phyloP scores from a whole-genome alignment of 2,329 filamentous ascomycete genomes.

The Xylaria sp. region DNA sequence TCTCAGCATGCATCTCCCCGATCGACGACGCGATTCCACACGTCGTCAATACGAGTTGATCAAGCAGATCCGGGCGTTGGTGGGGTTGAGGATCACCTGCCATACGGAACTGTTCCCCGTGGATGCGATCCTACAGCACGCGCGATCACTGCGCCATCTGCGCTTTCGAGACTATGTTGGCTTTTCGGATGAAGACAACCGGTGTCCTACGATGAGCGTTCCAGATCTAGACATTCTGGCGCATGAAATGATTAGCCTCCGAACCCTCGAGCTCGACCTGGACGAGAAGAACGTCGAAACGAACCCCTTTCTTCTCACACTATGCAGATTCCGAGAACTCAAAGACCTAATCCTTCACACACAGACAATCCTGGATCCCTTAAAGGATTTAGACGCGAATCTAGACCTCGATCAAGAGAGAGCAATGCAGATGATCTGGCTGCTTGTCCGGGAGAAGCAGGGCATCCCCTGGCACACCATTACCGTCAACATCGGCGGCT shows the following conservation, averaged over 20 bases:
- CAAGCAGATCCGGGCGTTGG: constrained; percentile 35
- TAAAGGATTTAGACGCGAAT: constrained; percentile 18
- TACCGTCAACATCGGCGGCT: constrained; percentile 45
- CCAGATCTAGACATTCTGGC: constrained; percentile 34
- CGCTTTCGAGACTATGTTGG: constrained; percentile 43
- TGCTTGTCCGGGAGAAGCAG: constrained; percentile 32
- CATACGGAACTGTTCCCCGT: constrained; percentile 38
- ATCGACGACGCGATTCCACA: constrained; percentile 38
- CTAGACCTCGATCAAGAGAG: constrained; percentile 37
- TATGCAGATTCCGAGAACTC: constrained; percentile 38
- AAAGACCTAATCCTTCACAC: constrained; percentile 41
- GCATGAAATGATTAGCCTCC: constrained; percentile 30
- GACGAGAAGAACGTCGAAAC: constrained; percentile 37
- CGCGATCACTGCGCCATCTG: constrained; percentile 35
- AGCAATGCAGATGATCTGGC: constrained; percentile 32
- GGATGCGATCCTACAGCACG: constrained; percentile 37
- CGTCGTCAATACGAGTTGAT: constrained; percentile 36
- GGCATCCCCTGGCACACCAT: constrained; percentile 36
- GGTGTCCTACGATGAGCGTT: constrained; percentile 39
- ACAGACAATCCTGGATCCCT: constrained; percentile 37
- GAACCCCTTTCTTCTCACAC: constrained; percentile 34
- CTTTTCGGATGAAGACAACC: constrained; percentile 39
- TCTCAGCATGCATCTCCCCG: constrained; percentile 37
- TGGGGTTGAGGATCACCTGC: constrained; percentile 38
- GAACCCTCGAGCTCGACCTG: constrained; percentile 44